Conservation (phyloP, 331 rosid species). For the Pyracantha coccinea region DNA sequence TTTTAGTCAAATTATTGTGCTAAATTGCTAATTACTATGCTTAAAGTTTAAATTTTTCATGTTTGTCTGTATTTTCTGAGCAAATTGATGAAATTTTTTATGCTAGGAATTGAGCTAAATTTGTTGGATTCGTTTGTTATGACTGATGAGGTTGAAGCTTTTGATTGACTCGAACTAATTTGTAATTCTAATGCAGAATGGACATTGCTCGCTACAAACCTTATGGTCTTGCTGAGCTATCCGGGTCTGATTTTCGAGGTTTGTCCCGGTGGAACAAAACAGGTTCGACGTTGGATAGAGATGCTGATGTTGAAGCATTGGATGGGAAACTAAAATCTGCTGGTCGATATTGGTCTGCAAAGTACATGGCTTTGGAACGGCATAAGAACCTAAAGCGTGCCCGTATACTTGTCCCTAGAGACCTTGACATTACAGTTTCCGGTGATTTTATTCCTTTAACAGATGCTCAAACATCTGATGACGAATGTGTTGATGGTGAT, state of each 20-base stretch:
- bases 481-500: background rate
- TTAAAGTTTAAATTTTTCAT: background rate
- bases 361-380: conserved; percentile 69
- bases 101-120: background rate
- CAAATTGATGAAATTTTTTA: background rate
- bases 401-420: conserved; percentile 45
- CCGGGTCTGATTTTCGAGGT: conserved; percentile 30
- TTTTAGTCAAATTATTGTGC: background rate
- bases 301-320: conserved; percentile 61
- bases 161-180: background rate
- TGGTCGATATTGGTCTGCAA: conserved; percentile 94
- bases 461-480: conserved; percentile 37
- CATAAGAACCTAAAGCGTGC: conserved; percentile 72
- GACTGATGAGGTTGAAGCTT: background rate
- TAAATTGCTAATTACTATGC: background rate
- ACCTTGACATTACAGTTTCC: conserved; percentile 13
- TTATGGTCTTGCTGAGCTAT: conserved; percentile 28
- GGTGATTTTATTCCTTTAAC: conserved; percentile 67
- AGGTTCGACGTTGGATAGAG: conserved; percentile 52
- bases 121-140: background rate
- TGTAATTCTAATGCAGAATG: conserved; percentile 65
- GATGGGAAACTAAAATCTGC: conserved; percentile 57
- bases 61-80: background rate
- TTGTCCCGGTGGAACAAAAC: conserved; percentile 37
- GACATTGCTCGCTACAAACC: conserved; percentile 83